These are phyloP conservation scores for Brasilioporus rufonigricans DNA, from an alignment of 768 basidiomycete species.

Conservation along the genomic window DNA sequence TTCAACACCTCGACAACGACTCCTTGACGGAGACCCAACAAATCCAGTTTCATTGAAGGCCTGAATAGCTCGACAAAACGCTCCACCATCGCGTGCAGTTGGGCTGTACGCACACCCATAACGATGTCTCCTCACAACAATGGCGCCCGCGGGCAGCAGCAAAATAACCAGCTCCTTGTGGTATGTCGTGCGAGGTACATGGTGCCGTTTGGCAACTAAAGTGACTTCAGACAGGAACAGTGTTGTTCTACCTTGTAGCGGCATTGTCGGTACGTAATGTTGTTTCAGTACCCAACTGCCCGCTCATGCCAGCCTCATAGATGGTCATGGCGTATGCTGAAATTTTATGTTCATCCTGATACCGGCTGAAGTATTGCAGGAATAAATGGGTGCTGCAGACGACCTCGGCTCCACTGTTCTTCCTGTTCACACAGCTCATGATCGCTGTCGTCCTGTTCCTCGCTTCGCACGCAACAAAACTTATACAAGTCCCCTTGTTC, in stretches of 20 bases:
- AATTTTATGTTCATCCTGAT: slow-evolving; percentile 20
- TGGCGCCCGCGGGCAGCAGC: slow-evolving; percentile 29
- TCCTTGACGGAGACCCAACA: not conserved
- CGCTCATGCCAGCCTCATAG: slow-evolving; percentile 35
- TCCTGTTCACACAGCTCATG: slow-evolving; percentile 75
- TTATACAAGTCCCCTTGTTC: slow-evolving; percentile 65
- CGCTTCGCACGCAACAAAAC: slow-evolving; percentile 53
- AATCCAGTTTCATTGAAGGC: not conserved
- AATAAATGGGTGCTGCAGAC: slow-evolving; percentile 90
- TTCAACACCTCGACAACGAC: slow-evolving; percentile 2
- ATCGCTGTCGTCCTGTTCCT: slow-evolving; percentile 80
- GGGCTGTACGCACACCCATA: not conserved
- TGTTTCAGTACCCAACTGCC: not conserved
- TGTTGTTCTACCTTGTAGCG: slow-evolving; percentile 85
- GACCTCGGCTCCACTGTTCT: slow-evolving; percentile 78
- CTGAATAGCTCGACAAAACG: not conserved
- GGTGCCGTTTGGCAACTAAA: slow-evolving; percentile 5
- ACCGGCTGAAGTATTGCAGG: slow-evolving; percentile 36
- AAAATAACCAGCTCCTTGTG: slow-evolving; percentile 31
- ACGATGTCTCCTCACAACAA: slow-evolving; percentile 29
- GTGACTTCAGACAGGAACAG: slow-evolving; percentile 58
- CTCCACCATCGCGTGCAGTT: not conserved
- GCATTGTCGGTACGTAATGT: slow-evolving; percentile 69
- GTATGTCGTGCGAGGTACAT: slow-evolving; percentile 20
- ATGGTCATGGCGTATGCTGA: slow-evolving; percentile 83